Evolutionary conservation across 1,284 basidiomycete genomes (phyloP), one percentile per base, ranked within the genome.

Genomic region (Sparassis latifolia): DNA sequence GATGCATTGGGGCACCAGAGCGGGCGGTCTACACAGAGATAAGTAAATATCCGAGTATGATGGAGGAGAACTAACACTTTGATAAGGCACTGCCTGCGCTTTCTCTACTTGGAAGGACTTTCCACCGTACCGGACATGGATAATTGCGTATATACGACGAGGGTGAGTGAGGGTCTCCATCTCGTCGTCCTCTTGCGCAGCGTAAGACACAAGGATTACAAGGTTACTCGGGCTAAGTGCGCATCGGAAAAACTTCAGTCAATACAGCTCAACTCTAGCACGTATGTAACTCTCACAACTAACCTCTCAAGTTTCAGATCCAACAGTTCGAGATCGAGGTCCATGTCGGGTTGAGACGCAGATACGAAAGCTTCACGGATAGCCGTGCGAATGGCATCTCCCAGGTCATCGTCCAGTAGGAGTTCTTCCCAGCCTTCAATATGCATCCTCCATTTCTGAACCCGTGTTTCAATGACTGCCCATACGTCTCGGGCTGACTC

Each of bases 401-500:
- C 68, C 10, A 87, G 58, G 52, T 86, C 80, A 43, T 70, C 67
- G 52, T 87, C 82, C 35, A 75, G 52, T 1, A 75, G 57, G 30
- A 84, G 58, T 54, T 84, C 79, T 60, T 87, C 86, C 80, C 80
- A 83, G 20, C 81, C 82, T 58, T 84, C 83, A 2, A 75, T 64
- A 45, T 74, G 76, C 67, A 87, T 69, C 43, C 72, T 73, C 86
- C 86, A 89, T 51, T 74, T 76, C 58, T 89, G 86, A 39, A 89
- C 61, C 10, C 77, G 72, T n/a, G 76, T 80, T 50, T 84, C 81
- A 2, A 83, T 75, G 41, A 88, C 66, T 9, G 76, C 77, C 81
- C 83, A 89, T 7, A 89, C 62, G 45, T 82, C 73, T 29, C 74
- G 70, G 5, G 76, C 77, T 5, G 57, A 47, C 3, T 56, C 51